Evolutionary conservation across 2,329 filamentous ascomycete genomes (phyloP), one percentile per base, ranked within the genome.

Genomic region (Emmonsiellopsis sp.): DNA sequence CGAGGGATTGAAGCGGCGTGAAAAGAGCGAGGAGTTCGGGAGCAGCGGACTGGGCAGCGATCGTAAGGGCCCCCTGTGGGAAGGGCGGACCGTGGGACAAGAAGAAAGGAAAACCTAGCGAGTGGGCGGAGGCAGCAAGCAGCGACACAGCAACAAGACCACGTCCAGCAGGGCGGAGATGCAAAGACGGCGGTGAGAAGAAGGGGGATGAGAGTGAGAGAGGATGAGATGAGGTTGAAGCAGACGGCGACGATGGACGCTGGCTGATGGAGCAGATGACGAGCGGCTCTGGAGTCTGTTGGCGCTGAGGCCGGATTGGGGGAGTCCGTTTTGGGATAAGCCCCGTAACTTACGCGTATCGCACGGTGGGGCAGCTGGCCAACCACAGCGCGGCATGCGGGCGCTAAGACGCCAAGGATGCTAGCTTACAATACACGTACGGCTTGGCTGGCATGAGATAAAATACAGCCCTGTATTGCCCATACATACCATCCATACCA

Each of bases 41-140:
- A 26, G 30, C 20, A 42, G 35, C 34, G 13, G 48, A 31, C 26
- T 16, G 31, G 6, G 48, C 7, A 41, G 37, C 37, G 48, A 50
- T 40, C 16, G 48, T 40, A 35, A 9, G 10, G 20, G 3, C 8
- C 11, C 20, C 11, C 51, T 45, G 55, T 51, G 42, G 51, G 46
- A 38, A 44, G 52, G 43, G 35, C 52, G 52, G 54, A 59, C 54
- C 50, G 57, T 37, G 56, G 57, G 50, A 54, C 51, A 56, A 57
- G 49, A 50, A 57, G 51, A 55, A 55, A 55, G 53, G 51, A 57
- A 50, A 40, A n/a, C 35, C 20, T 40, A 42, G 37, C 20, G 48
- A 40, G 38, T 50, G 35, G 47, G 15, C 3, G 37, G 37, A 40
- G 37, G 20, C 20, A 26, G 20, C 20, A 26, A 26, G 20, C 20